Base-by-base conservation (phyloP, 345 rosid species). In the Stellera chamaejasme region DNA sequence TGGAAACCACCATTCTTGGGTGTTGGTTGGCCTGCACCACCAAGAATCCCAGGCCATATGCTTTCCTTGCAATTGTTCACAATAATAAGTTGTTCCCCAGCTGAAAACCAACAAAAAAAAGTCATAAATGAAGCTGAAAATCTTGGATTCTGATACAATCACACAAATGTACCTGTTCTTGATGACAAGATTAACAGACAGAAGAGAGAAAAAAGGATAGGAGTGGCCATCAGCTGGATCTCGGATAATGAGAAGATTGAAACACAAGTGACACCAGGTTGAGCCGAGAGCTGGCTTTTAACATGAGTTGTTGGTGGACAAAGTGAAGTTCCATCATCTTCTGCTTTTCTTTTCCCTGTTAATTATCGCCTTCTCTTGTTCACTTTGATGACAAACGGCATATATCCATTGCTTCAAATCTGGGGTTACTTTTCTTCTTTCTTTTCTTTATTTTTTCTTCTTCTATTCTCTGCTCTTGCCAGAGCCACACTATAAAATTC, bases 31-130 rank as follows among this genome's bases (percentile, higher is more conserved):
- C 87, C 90, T 10, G 79, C 88, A 10, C 78, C 55, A 25, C 97
- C 92, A 7, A 83, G 97, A 6, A 84, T 66, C 47, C 86, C 97
- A 0, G 97, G 97, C 97, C 97, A 90, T 70, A 86, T 59, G 67
- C 75, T 77, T 56, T 86, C 90, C 14, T 69, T 75, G 69, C 93
- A 90, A 75, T 90, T 90, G 73, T 90, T 90, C 39, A 90, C 92
- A 1, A 90, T 52, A 56, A 87, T 90, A 7, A 90, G 81, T 49
- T 89, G 89, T 26, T 72, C 71, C 50, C 84, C 97, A 72, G 66
- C 95, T 82, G 75, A 72, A 57, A 54, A 3, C 14, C 10, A 26
- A 13, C 27, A 48, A 13, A 13, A 28, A 7, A 7, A 52, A n/a
- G 6, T 56, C 23, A 62, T 5, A 45, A 25, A 13, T 8, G 19